Evolutionary conservation across 2,329 filamentous ascomycete genomes (phyloP).

Genomic region (Phoma sp.): DNA sequence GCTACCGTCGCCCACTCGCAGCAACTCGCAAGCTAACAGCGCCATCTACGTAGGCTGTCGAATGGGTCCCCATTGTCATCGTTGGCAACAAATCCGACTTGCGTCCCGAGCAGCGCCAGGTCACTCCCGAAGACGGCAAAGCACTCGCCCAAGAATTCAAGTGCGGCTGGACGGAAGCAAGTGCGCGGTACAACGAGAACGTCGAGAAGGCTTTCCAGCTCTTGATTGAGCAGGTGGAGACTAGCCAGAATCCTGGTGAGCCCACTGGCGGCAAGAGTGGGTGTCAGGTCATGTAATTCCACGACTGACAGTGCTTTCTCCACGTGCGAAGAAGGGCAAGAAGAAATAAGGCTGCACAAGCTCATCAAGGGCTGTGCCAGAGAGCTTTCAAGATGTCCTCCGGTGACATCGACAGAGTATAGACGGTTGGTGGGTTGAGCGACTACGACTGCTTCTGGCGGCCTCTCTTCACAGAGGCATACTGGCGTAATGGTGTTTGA

Average conservation of each 20-base stretch:
- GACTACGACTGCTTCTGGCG: slow-evolving; percentile 1
- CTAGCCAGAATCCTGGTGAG: slow-evolving; percentile 87
- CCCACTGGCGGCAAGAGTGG: slow-evolving; percentile 71
- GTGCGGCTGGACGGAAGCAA: slow-evolving; percentile 94
- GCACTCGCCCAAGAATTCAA: slow-evolving; percentile 84
- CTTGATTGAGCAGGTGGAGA: slow-evolving; percentile 94
- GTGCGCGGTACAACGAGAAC: slow-evolving; percentile 92
- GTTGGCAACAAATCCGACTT: slow-evolving; percentile 98
- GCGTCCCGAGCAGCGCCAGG: slow-evolving; percentile 89
- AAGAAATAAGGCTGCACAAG: slow-evolving; percentile 6
- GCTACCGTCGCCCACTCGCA: background rate
- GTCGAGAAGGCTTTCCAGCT: slow-evolving; percentile 91
- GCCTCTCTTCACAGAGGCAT: slow-evolving; percentile 16
- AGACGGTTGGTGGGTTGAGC: slow-evolving; percentile 17
- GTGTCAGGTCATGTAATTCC: slow-evolving; percentile 80
- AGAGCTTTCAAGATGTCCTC: background rate
- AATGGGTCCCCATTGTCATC: slow-evolving; percentile 90
- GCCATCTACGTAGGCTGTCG: slow-evolving; percentile 70
- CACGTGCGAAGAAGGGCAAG: background rate
- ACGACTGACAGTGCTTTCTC: slow-evolving; percentile 24
- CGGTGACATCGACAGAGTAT: slow-evolving; percentile 26
- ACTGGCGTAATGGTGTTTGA: slow-evolving; percentile 37
- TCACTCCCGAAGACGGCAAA: slow-evolving; percentile 83
- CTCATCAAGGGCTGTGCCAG: background rate
- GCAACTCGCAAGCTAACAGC: background rate